Evolutionary conservation across 495 filamentous ascomycete species (phyloP).

Genomic region (Penicillium diatomitis): DNA sequence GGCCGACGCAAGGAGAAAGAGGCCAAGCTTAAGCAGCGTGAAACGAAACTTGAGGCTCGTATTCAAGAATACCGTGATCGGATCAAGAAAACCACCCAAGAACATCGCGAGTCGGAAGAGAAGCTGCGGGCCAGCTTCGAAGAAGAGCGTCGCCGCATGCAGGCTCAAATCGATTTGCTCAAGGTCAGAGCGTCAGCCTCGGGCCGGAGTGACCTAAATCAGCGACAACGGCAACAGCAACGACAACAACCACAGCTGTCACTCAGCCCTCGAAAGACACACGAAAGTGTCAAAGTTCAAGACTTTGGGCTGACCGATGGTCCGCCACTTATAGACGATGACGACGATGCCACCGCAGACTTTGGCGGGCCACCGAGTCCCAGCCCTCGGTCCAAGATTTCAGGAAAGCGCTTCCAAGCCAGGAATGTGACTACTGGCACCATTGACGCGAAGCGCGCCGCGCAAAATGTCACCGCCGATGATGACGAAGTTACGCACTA

Average conservation of each 20-base stretch:
- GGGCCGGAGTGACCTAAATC: conserved; percentile 17
- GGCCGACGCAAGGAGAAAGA: conserved; percentile 44
- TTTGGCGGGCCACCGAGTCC: conserved; percentile 31
- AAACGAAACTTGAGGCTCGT: conserved; percentile 36
- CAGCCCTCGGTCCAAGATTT: conserved; percentile 31
- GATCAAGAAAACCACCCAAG: conserved; percentile 25
- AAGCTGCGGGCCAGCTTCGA: conserved; percentile 23
- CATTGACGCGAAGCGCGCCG: conserved; percentile 18
- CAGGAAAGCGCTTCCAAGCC: conserved; percentile 10
- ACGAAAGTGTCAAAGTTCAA: conserved; percentile 23
- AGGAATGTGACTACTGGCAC: conserved; percentile 17
- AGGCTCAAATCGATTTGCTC: conserved; percentile 25
- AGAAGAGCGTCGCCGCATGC: conserved; percentile 29
- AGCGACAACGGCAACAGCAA: conserved; percentile 14
- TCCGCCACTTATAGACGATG: neutral
- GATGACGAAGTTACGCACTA: conserved; percentile 25
- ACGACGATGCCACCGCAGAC: conserved; percentile 28
- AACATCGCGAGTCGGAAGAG: conserved; percentile 33
- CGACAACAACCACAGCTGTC: conserved; percentile 16
- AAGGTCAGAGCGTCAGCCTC: conserved; percentile 20
- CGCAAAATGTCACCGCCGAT: conserved; percentile 21
- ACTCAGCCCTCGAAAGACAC: conserved; percentile 26
- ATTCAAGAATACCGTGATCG: conserved; percentile 39
- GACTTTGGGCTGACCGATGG: conserved; percentile 15
- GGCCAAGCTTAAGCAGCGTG: conserved; percentile 39